These are phyloP conservation scores for Lizonia empirigonia DNA, from an alignment of 2,329 filamentous ascomycete species.

Conservation along the genomic window DNA sequence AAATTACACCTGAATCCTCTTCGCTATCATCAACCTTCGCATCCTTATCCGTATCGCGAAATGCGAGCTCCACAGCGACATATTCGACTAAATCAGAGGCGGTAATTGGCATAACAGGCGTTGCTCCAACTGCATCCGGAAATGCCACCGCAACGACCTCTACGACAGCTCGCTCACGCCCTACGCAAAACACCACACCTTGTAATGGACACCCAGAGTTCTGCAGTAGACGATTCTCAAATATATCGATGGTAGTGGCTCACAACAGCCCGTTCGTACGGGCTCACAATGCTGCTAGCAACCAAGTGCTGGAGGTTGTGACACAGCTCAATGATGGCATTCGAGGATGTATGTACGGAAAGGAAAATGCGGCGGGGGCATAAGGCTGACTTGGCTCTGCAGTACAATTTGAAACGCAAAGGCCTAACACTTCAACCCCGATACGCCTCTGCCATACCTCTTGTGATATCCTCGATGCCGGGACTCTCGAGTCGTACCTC, in stretches of 20 bases:
- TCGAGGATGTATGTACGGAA: conserved; percentile 38
- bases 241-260: conserved; percentile 44
- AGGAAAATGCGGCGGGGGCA: neutral
- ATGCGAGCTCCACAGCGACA: conserved; percentile 19
- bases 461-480: conserved; percentile 81
- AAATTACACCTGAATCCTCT: neutral
- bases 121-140: conserved; percentile 16
- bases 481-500: conserved; percentile 77
- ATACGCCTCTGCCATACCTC: conserved; percentile 76
- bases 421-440: conserved; percentile 63
- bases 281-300: conserved; percentile 40
- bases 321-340: conserved; percentile 45
- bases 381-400: neutral
- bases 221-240: conserved; percentile 42
- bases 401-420: conserved; percentile 67
- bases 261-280: conserved; percentile 46
- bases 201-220: conserved; percentile 47
- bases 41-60: conserved; percentile 16
- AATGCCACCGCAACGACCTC: conserved; percentile 17
- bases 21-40: conserved; percentile 1
- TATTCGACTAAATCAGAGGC: conserved; percentile 17
- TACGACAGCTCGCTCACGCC: conserved; percentile 17
- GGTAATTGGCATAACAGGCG: conserved; percentile 29
- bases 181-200: conserved; percentile 34
- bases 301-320: conserved; percentile 36